Percentiles rank a stretch among this genome's conserved stretches.
These are phyloP conservation scores for Teunomyces panamensis DNA, from an alignment of 805 yeast species.

Conservation along the genomic window DNA sequence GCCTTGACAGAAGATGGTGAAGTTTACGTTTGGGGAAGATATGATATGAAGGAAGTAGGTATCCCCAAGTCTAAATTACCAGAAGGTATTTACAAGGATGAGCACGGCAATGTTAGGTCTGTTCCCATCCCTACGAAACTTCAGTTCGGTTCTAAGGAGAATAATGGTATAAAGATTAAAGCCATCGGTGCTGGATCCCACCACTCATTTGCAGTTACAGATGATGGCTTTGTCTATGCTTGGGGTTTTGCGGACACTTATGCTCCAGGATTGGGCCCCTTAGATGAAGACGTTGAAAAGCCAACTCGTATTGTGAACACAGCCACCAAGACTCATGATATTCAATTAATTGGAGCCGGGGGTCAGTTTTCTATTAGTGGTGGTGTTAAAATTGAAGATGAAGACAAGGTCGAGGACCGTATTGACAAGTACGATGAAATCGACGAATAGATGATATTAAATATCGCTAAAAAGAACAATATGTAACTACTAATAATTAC, in stretches of 20 bases:
- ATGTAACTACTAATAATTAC: background rate
- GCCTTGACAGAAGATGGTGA: slow-evolving; percentile 73
- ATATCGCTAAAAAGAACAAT: background rate
- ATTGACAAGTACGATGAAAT: slow-evolving; percentile 50
- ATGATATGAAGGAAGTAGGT: slow-evolving; percentile 92
- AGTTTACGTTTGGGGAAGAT: slow-evolving; percentile 83
- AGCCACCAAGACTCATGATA: slow-evolving; percentile 80
- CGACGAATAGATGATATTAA: slow-evolving; percentile 26
- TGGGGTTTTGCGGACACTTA: slow-evolving; percentile 99
- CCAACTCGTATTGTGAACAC: slow-evolving; percentile 93
- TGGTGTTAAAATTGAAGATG: slow-evolving; percentile 64
- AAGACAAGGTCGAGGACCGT: slow-evolving; percentile 46
- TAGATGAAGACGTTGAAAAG: slow-evolving; percentile 78
- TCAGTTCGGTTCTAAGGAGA: slow-evolving; percentile 25
- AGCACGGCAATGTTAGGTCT: slow-evolving; percentile 75
- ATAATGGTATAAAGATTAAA: slow-evolving; percentile 33
- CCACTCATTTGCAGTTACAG: slow-evolving; percentile 83
- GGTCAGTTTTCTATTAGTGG: slow-evolving; percentile 94
- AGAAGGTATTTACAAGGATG: slow-evolving; percentile 69
- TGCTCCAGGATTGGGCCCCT: slow-evolving; percentile 93
- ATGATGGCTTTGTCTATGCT: slow-evolving; percentile 80
- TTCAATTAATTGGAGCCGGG: slow-evolving; percentile 80
- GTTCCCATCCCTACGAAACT: slow-evolving; percentile 82
- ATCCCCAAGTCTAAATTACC: slow-evolving; percentile 67
- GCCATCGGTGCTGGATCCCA: slow-evolving; percentile 82